Evolutionary conservation across 2,329 filamentous ascomycete species (phyloP), one percentile per base, ranked within the genome.

Genomic region (Orbilia quercus): DNA sequence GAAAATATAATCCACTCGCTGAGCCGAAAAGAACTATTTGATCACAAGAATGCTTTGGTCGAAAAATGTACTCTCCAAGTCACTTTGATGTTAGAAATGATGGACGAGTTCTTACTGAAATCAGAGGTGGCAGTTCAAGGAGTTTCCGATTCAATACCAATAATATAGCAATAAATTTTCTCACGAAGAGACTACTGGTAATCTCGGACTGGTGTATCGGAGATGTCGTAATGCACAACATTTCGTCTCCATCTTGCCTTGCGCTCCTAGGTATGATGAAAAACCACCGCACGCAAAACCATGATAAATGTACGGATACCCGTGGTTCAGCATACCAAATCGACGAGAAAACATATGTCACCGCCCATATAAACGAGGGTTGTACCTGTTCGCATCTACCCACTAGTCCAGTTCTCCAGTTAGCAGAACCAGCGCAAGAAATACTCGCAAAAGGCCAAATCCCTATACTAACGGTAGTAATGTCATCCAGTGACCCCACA

Each of bases 111-210:
- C 4, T 48, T 14, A 12, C 20, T 2, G 45, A 48, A 11, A 48
- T 48, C 14, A 48, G 22, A 5, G 22, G 45, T 25, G 45, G 25
- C 23, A 48, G 20, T 23, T 20, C 22, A 6, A 23, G 22, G n/a
- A 28, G 22, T 14, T 23, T 48, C 22, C 45, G 23, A 28, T 48
- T 25, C 22, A 23, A 25, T 9, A 18, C 16, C 1, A 11, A 48
- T 12, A 48, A 48, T 48, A 14, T 28, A 28, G 20, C 20, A 23
- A 48, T 48, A 11, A 48, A 48, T 25, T 25, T n/a, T 48, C 45
- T 48, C 45, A 23, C 22, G 7, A 23, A 20, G 45, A 48, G 45
- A 20, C 45, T 48, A n/a, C n/a, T 48, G 11, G 45, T 48, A 9
- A 48, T 22, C 22, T 48, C 22, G 4, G 20, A 22, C 25, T 48